Percentiles rank a stretch among this genome's conserved stretches.
phyloP scores from a whole-genome alignment of 768 basidiomycete genomes.

The Leccinum uliginosum region DNA sequence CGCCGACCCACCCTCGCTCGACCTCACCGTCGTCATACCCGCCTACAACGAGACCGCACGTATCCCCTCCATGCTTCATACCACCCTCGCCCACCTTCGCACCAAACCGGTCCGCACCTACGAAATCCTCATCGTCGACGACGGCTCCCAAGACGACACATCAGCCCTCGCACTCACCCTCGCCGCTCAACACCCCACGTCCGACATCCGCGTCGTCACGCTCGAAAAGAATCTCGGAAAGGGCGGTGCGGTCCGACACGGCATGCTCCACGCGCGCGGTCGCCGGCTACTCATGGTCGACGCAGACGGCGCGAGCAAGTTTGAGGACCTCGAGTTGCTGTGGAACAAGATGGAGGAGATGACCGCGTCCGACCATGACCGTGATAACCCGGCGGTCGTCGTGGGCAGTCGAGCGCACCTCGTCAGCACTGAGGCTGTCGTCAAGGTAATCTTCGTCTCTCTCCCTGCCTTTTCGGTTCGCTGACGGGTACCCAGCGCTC shows the following conservation, averaged over 20 bases:
- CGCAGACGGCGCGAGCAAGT: slow-evolving; percentile 89
- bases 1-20: slow-evolving; percentile 53
- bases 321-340: slow-evolving; percentile 77
- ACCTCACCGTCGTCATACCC: slow-evolving; percentile 80
- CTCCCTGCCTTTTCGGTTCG: background rate
- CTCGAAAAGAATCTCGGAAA: slow-evolving; percentile 84
- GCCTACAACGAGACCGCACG: slow-evolving; percentile 89
- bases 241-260: slow-evolving; percentile 90
- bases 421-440: slow-evolving; percentile 87
- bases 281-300: slow-evolving; percentile 84
- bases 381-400: slow-evolving; percentile 55
- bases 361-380: slow-evolving; percentile 26
- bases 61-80: slow-evolving; percentile 77
- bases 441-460: slow-evolving; percentile 53
- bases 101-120: slow-evolving; percentile 44
- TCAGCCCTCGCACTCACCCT: slow-evolving; percentile 58
- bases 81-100: slow-evolving; percentile 62
- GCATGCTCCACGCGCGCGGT: slow-evolving; percentile 80
- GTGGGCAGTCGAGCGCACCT: slow-evolving; percentile 93
- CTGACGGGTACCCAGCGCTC: slow-evolving; percentile 58
- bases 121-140: slow-evolving; percentile 88
- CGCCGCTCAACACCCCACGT: slow-evolving; percentile 49
- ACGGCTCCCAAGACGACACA: slow-evolving; percentile 81
- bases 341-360: slow-evolving; percentile 71
- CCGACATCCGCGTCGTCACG: slow-evolving; percentile 72